Conservation (phyloP, 2,329 filamentous ascomycete species). For the Sclerotinia glacialis region DNA sequence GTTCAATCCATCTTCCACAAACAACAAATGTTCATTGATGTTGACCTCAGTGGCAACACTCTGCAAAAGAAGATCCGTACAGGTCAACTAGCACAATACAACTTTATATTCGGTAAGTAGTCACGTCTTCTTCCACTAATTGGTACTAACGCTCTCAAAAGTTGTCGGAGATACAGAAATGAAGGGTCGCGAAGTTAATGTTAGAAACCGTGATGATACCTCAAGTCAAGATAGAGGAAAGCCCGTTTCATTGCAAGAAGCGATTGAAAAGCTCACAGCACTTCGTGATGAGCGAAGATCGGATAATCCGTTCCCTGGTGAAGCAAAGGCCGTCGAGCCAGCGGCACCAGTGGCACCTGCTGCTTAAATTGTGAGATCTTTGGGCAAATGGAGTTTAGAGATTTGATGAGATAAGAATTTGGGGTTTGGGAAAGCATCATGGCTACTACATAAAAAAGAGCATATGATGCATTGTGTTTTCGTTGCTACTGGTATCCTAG, state of each 20-base stretch:
- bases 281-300: conserved; percentile 48
- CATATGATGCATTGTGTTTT: conserved; percentile 1
- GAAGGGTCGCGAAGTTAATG: conserved; percentile 58
- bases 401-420: background rate
- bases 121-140: too few relatives aligned
- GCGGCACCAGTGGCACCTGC: background rate
- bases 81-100: conserved; percentile 77
- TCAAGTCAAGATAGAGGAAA: conserved; percentile 60
- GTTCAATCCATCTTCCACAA: conserved; percentile 66
- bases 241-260: conserved; percentile 55
- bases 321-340: conserved; percentile 20
- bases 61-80: conserved; percentile 88
- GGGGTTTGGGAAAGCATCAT: background rate
- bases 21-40: conserved; percentile 67
- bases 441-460: background rate
- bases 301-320: conserved; percentile 42
- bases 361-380: background rate
- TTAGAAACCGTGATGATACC: conserved; percentile 62
- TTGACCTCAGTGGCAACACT: conserved; percentile 72
- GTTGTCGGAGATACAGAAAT: conserved; percentile 63
- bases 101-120: conserved; percentile 72
- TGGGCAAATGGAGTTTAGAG: background rate
- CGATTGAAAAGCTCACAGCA: conserved; percentile 53
- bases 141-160: conserved; percentile 33
- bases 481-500: conserved; percentile 1